Evolutionary conservation across 306 rosid species (phyloP), one percentile per base, ranked within the genome.

Genomic region (Vicia villosa): DNA sequence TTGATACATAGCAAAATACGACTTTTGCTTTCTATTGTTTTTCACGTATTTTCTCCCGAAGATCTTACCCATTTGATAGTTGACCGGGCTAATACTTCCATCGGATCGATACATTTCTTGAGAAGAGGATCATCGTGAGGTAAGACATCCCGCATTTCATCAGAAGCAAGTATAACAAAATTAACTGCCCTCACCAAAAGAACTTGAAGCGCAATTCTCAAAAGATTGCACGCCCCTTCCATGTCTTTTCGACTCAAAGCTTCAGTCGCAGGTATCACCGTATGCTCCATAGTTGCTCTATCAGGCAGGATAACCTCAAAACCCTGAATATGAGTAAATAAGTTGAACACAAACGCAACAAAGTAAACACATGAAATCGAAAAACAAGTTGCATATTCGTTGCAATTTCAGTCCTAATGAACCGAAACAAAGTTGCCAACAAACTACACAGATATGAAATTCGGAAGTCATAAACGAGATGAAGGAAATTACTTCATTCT

Each of bases 251-350:
- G 75, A 69, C 79, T 74, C 74, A 86, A 68, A 64, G 97, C 97
- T 78, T 86, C 95, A 50, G 70, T 77, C 42, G 92, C 89, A 46
- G 95, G 95, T 79, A 82, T 75, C 49, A 86, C 82, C 5, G 88
- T 74, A 58, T 90, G 89, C 69, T 90, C 97, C 88, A 84, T 86
- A 2, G 92, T 90, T 12, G 90, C 90, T 72, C 82, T 86, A 75
- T 88, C 95, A 20, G 87, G 90, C 32, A 84, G 75, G 46, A 88
- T 82, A 59, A 86, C 90, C 90, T 88, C 91, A 83, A 87, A 90
- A 0, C 96, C 96, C 96, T 90, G 74, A 76, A 62, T 10, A 68
- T 30, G 56, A 20, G 78, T 42, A 65, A 70, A 54, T 38, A 49
- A 67, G 47, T 55, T 55, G 5, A 70, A 70, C 32, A 70, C 5